Percentiles rank a stretch among this genome's conserved stretches.
Evolutionary conservation across 805 yeast genomes (phyloP).

Genomic region (Ogataea polymorpha): DNA sequence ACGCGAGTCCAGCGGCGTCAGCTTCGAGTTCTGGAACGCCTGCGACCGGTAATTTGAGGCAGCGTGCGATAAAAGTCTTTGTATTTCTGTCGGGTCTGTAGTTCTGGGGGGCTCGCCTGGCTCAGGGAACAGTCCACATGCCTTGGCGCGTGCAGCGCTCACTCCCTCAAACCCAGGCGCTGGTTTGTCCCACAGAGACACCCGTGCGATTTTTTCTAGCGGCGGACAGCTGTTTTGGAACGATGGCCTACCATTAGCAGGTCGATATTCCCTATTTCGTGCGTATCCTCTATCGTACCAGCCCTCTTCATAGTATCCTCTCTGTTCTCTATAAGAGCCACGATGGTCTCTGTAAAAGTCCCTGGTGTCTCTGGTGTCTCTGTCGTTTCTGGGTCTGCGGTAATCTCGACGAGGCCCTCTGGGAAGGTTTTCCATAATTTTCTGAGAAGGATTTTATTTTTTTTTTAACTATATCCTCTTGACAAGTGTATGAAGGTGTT

Average conservation of each 20-base stretch:
- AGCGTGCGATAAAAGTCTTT: conserved; percentile 17
- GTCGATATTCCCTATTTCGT: conserved; percentile 11
- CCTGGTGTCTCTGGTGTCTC: conserved; percentile 9
- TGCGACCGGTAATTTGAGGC: conserved; percentile 12
- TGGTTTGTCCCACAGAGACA: conserved; percentile 65
- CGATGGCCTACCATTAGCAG: conserved; percentile 12
- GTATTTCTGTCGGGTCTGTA: conserved; percentile 36
- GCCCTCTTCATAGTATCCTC: conserved; percentile 7
- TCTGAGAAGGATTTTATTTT: not conserved
- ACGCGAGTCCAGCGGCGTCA: conserved; percentile 27
- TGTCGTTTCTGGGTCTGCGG: conserved; percentile 8
- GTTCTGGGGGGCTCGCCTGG: conserved; percentile 53
- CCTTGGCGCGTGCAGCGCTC: conserved; percentile 72
- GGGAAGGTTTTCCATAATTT: conserved; percentile 7
- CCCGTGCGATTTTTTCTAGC: conserved; percentile 49
- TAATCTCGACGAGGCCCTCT: conserved; percentile 8
- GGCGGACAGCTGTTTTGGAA: conserved; percentile 36
- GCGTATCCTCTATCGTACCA: not conserved
- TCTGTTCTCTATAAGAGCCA: conserved; percentile 1
- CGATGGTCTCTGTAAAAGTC: not conserved
- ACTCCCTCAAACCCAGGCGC: conserved; percentile 71
- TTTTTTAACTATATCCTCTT: not conserved
- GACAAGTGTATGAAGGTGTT: conserved; percentile 6
- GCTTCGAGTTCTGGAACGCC: conserved; percentile 22
- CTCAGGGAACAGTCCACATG: conserved; percentile 72